Conservation (phyloP, 345 rosid species). For the Trapa incisa region DNA sequence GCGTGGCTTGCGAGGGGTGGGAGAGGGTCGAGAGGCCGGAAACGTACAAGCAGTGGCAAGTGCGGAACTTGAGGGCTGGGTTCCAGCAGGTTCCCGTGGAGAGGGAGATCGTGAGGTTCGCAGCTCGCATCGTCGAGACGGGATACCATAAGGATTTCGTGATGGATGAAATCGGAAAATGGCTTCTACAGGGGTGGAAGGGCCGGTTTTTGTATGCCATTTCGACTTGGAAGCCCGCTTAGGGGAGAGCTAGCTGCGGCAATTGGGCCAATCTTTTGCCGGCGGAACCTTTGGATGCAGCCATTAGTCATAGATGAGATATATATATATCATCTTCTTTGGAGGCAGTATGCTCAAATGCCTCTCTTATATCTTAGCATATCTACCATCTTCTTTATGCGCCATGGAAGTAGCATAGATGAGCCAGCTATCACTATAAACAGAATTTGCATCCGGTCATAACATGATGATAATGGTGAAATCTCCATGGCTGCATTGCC, state of each 20-base stretch:
- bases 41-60: slow-evolving; percentile 12
- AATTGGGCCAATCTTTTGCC: not conserved
- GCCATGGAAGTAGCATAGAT: too few relatives aligned
- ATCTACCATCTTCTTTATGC: too few relatives aligned
- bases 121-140: not conserved
- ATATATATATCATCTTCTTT: not conserved
- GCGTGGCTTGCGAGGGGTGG: slow-evolving; percentile 9
- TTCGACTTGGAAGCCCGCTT: slow-evolving; percentile 11
- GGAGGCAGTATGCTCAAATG: too few relatives aligned
- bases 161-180: slow-evolving; percentile 8
- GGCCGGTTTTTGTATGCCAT: slow-evolving; percentile 10
- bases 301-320: too few relatives aligned
- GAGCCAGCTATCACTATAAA: too few relatives aligned
- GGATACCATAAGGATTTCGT: slow-evolving; percentile 9
- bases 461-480: too few relatives aligned
- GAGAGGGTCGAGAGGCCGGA: slow-evolving; percentile 6
- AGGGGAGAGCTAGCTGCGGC: not conserved
- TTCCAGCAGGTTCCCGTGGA: slow-evolving; percentile 8
- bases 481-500: too few relatives aligned
- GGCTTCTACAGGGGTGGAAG: slow-evolving; percentile 12
- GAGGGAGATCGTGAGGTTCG: not conserved
- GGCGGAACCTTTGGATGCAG: not conserved
- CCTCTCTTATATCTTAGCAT: too few relatives aligned
- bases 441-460: too few relatives aligned
- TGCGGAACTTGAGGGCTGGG: slow-evolving; percentile 6